Evolutionary conservation across 2,329 filamentous ascomycete genomes (phyloP).

Genomic region (Raffaelea ambrosiae): DNA sequence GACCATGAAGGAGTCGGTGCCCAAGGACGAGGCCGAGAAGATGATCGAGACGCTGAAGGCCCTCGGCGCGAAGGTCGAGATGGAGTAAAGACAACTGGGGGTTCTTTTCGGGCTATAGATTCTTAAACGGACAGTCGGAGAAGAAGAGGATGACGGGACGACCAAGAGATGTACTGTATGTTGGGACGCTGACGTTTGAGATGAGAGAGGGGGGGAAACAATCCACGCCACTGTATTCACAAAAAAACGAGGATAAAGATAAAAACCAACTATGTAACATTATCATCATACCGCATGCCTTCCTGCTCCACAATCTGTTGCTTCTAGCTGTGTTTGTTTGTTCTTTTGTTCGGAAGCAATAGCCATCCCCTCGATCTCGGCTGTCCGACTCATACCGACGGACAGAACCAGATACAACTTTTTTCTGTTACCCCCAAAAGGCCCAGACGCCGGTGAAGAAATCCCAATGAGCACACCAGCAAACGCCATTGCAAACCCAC

Average conservation of each 20-base stretch:
- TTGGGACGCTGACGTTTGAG: not conserved
- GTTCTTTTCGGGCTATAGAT: no score
- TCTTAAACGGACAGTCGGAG: not conserved
- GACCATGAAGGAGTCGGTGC: slow-evolving; percentile 96
- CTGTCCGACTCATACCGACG: no score
- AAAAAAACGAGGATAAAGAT: no score
- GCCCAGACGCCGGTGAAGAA: no score
- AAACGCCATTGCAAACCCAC: no score
- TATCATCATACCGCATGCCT: slow-evolving; percentile 7
- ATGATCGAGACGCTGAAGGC: slow-evolving; percentile 90
- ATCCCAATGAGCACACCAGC: no score
- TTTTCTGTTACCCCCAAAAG: no score
- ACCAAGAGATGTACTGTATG: not conserved
- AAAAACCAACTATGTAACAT: slow-evolving; percentile 19
- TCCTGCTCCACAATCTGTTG: no score
- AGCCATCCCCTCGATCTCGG: no score
- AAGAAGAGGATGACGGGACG: not conserved
- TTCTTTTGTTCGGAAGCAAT: no score
- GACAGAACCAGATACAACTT: no score
- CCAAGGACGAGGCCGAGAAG: slow-evolving; percentile 99
- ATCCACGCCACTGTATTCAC: slow-evolving; percentile 17
- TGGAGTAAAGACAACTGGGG: slow-evolving; percentile 86
- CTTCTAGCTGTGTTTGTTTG: no score
- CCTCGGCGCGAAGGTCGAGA: slow-evolving; percentile 76
- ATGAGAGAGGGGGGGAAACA: not conserved